Evolutionary conservation across 2,329 filamentous ascomycete genomes (phyloP).

Genomic region (Colletotrichum eremochloae): DNA sequence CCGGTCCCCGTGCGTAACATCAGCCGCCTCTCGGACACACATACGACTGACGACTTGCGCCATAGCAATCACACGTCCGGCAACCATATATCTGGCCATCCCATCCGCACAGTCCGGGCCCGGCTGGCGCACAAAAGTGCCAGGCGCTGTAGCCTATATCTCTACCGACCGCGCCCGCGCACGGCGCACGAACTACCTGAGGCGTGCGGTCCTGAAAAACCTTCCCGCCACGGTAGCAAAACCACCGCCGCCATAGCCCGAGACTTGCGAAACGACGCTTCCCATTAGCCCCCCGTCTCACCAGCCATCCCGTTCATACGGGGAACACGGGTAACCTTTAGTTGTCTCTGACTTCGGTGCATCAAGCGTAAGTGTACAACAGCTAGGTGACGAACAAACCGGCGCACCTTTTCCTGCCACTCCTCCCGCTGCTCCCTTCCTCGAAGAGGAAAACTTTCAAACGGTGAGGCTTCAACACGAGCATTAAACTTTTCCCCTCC

Average conservation of each 20-base stretch:
- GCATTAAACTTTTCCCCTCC: neutral
- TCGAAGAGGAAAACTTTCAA: neutral
- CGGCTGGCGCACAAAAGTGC: neutral
- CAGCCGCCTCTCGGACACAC: conserved; percentile 26
- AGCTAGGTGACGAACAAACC: neutral
- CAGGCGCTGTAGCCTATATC: neutral
- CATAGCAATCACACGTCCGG: conserved; percentile 6
- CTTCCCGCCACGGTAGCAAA: neutral
- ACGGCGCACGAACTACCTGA: neutral
- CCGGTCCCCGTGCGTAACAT: neutral
- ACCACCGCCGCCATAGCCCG: conserved; percentile 3
- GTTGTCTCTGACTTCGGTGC: neutral
- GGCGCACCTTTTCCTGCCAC: neutral
- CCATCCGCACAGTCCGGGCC: neutral
- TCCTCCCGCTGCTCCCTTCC: neutral
- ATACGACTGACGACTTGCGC: neutral
- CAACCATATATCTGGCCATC: conserved; percentile 6
- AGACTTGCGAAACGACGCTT: conserved; percentile 12
- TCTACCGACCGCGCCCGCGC: neutral
- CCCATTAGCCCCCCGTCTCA: conserved; percentile 9
- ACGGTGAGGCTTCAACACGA: conserved; percentile 9
- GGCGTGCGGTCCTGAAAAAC: neutral
- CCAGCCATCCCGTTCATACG: conserved; percentile 1
- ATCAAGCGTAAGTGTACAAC: neutral
- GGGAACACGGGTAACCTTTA: neutral